A percentile compares a stretch with the other conserved stretches of the same genome.
These are phyloP conservation scores for Rhodotorula taiwanensis DNA, from an alignment of 768 basidiomycete species.

Conservation along the genomic window DNA sequence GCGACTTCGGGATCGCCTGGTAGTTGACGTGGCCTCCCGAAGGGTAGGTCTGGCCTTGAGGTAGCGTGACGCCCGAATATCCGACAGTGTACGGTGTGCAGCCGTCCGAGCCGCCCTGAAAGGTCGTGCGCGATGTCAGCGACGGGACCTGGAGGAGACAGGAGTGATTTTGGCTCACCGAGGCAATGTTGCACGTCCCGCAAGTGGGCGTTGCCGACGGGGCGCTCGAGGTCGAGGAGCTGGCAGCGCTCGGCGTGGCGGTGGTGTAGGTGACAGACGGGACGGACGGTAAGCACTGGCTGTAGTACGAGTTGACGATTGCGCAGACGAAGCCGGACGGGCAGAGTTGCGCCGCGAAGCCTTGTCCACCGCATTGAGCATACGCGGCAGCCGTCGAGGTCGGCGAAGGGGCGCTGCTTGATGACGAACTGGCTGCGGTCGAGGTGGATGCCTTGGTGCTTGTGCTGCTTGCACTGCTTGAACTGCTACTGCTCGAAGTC, in stretches of 20 bases:
- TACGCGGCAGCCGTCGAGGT: neutral
- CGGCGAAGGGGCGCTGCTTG: neutral
- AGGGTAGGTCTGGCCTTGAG: neutral
- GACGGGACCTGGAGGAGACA: too few relatives aligned
- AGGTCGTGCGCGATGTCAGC: neutral
- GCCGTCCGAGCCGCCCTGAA: neutral
- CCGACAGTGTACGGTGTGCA: constrained; percentile 14
- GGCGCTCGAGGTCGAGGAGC: neutral
- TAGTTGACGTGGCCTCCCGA: constrained; percentile 12
- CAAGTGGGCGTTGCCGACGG: neutral
- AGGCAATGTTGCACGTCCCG: neutral
- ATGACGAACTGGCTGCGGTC: neutral
- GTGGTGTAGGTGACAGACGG: neutral
- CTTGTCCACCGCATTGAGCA: neutral
- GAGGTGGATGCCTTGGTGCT: neutral
- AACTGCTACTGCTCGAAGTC: neutral
- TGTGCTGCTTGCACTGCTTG: neutral
- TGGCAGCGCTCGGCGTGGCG: neutral
- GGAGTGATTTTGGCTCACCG: too few relatives aligned
- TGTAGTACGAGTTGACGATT: neutral
- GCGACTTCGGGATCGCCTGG: constrained; percentile 6
- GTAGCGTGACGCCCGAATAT: neutral
- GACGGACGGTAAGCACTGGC: neutral
- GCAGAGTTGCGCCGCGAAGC: neutral
- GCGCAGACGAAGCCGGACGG: neutral